These are phyloP conservation scores for Lasiosphaeria ovina DNA, from an alignment of 495 filamentous ascomycete genomes.

Conservation along the genomic window DNA sequence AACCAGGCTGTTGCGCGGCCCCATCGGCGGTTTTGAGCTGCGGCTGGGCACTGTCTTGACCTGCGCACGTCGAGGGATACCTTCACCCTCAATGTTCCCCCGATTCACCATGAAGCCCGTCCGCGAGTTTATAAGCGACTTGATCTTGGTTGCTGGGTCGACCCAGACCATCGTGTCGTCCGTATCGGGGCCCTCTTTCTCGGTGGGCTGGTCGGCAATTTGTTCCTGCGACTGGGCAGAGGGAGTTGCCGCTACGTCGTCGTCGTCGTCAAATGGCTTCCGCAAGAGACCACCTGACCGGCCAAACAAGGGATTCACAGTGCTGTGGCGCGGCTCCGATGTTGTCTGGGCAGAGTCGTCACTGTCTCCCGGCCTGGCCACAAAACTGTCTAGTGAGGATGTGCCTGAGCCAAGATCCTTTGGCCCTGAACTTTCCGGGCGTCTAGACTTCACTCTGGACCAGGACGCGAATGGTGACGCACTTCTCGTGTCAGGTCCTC, in stretches of 20 bases:
- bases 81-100: not conserved
- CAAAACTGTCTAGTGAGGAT: not conserved
- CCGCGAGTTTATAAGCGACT: constrained; percentile 38
- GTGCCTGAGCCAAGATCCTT: constrained; percentile 9
- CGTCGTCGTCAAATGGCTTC: constrained; percentile 37
- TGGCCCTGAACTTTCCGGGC: not conserved
- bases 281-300: constrained; percentile 34
- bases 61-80: not conserved
- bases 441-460: constrained; percentile 65
- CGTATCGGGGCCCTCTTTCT: not conserved
- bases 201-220: not conserved
- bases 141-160: constrained; percentile 63
- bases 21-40: constrained; percentile 13
- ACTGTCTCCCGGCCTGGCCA: not conserved
- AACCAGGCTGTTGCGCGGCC: constrained; percentile 25
- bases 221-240: not conserved
- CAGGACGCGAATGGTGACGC: constrained; percentile 58
- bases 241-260: not conserved
- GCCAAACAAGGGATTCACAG: constrained; percentile 25
- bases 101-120: constrained; percentile 29
- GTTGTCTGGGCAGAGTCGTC: not conserved
- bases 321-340: not conserved
- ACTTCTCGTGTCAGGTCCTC: constrained; percentile 7
- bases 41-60: too few species aligned
- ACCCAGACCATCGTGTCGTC: constrained; percentile 56